Evolutionary conservation across 495 filamentous ascomycete species (phyloP).

Genomic region (Annulohypoxylon stygium): DNA sequence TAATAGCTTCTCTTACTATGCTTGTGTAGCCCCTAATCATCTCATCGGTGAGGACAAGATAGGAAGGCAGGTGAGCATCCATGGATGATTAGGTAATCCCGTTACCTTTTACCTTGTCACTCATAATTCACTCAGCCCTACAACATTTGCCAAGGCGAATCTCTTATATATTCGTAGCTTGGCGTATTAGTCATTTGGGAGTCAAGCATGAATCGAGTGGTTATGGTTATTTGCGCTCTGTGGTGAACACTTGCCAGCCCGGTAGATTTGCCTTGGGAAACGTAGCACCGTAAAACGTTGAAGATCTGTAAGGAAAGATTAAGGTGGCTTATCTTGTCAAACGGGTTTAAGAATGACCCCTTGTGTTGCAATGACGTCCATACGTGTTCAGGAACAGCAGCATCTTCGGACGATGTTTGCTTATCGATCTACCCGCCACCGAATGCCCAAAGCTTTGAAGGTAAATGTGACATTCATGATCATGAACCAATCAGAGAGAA

Average conservation of each 20-base stretch:
- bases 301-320: not conserved
- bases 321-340: not conserved
- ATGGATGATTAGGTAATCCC: not conserved
- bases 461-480: not conserved
- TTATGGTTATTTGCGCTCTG: not conserved
- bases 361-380: not conserved
- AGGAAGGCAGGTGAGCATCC: not conserved
- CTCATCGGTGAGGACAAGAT: not conserved
- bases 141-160: not conserved
- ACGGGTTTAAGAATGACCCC: not conserved
- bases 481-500: not conserved
- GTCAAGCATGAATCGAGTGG: not conserved
- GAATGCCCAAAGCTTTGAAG: not conserved
- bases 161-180: not conserved
- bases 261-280: not conserved
- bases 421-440: not conserved
- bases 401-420: constrained; percentile 14
- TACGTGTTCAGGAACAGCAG: not conserved
- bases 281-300: not conserved
- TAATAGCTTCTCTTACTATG: not conserved
- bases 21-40: not conserved
- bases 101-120: not conserved
- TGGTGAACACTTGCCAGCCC: not conserved
- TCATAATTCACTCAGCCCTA: not conserved
- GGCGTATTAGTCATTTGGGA: not conserved